Evolutionary conservation across 2,329 filamentous ascomycete genomes (phyloP), one percentile per base, ranked within the genome.

Genomic region (Acrodontium crateriforme): DNA sequence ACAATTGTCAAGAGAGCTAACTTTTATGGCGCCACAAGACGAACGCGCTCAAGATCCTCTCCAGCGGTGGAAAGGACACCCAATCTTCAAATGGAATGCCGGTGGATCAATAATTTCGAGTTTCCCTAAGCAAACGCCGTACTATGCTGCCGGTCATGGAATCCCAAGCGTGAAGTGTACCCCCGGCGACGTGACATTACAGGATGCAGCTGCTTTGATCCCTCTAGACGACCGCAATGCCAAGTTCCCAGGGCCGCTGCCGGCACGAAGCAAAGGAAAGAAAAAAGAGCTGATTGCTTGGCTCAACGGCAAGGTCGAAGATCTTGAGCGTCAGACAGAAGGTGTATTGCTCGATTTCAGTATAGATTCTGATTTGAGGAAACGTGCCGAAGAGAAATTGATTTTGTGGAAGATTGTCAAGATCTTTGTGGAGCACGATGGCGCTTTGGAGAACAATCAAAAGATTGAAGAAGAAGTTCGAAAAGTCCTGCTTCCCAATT

Each of bases 251-350:
- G 89, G 89, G 0, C 89, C 91, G 3, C 60, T 98, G 16, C 84
- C 78, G 53, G 69, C 74, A 21, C 95, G 94, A 50, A 74, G 76
- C 2, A 95, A 93, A 64, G 74, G 78, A 2, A 95, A 92, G 65
- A 98, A 98, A 65, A 98, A 95, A 60, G 87, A 98, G 30, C 70
- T 83, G 0, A 44, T 85, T 23, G 56, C 71, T 2, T 98, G 91
- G 89, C 63, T 98, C 24, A 69, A 66, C 4, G 62, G 68, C 34
- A 82, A 77, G 28, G 87, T 95, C 31, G 75, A 81, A 19, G 60
- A 60, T 1, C 57, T 94, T 18, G 81, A 91, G 48, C 69, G 50
- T 27, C 49, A 56, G 18, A 39, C 55, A 3, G 54, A 63, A 7
- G 41, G 23, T 43, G 64, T 56, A 29, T 50, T 59, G 28, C 71